Evolutionary conservation across 208 protist species (phyloP).

Genomic region (Leishmania guyanensis): DNA sequence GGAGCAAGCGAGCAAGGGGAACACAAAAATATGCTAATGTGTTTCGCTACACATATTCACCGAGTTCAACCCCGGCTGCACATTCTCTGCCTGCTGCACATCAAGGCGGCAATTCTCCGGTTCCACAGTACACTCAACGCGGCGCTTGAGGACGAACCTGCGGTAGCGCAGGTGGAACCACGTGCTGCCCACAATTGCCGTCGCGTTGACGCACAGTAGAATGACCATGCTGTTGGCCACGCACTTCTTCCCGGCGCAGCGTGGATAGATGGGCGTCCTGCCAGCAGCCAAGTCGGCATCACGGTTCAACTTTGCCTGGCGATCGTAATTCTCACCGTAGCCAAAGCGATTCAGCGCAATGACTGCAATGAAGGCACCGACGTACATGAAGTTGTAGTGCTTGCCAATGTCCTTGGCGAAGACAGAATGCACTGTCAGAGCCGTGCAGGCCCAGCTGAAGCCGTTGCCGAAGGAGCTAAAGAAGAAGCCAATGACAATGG

Average conservation of each 20-base stretch:
- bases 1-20: too few species aligned
- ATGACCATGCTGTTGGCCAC: slow-evolving; percentile 47
- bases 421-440: slow-evolving; percentile 40
- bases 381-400: slow-evolving; percentile 78
- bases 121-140: slow-evolving; percentile 10
- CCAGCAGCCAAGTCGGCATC: slow-evolving; percentile 19
- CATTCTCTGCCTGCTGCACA: slow-evolving; percentile 32
- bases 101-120: slow-evolving; percentile 2
- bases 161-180: slow-evolving; percentile 56
- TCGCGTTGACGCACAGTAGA: slow-evolving; percentile 49
- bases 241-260: slow-evolving; percentile 45
- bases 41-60: too few species aligned
- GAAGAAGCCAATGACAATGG: slow-evolving; percentile 54
- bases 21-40: too few species aligned
- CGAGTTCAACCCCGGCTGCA: slow-evolving; percentile 24
- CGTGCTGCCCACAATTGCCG: slow-evolving; percentile 36
- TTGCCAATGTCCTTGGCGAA: slow-evolving; percentile 74
- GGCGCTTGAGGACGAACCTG: slow-evolving; percentile 38
- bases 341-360: slow-evolving; percentile 67
- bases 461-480: slow-evolving; percentile 64
- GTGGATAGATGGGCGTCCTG: slow-evolving; percentile 33
- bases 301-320: slow-evolving; percentile 42
- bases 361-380: slow-evolving; percentile 45
- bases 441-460: slow-evolving; percentile 61
- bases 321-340: slow-evolving; percentile 65